Percentiles rank a stretch among this genome's conserved stretches.
Conservation (phyloP, 352 stramenopile genomes). For the Globisporangium okanoganense region DNA sequence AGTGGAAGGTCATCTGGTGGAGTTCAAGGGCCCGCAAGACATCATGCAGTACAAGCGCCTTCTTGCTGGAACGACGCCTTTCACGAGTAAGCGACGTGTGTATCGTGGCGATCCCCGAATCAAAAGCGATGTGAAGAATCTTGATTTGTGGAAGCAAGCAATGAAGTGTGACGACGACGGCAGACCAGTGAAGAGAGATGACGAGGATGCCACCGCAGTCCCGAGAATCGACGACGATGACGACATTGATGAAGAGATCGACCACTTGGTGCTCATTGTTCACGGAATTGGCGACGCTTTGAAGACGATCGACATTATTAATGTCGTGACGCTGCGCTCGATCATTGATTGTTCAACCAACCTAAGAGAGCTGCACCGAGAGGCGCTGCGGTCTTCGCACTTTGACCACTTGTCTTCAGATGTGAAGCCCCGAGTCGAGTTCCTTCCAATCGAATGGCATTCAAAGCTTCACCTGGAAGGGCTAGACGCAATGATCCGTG, state of each 20-base stretch:
- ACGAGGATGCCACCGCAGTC: constrained; percentile 5
- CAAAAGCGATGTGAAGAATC: constrained; percentile 38
- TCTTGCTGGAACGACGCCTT: constrained; percentile 69
- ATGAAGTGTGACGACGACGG: constrained; percentile 33
- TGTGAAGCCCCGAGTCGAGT: constrained; percentile 51
- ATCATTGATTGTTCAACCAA: constrained; percentile 82
- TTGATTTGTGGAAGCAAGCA: constrained; percentile 59
- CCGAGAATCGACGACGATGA: constrained; percentile 47
- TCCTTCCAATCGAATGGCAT: constrained; percentile 85
- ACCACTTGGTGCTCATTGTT: constrained; percentile 86
- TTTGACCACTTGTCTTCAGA: constrained; percentile 49
- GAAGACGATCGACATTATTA: constrained; percentile 84
- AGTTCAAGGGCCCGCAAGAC: constrained; percentile 73
- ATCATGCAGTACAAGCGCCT: constrained; percentile 83
- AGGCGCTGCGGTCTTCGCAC: constrained; percentile 61
- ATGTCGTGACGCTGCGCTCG: constrained; percentile 74
- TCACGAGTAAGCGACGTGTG: constrained; percentile 75
- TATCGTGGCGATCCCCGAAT: constrained; percentile 77
- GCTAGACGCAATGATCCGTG: constrained; percentile 61
- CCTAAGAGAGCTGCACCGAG: constrained; percentile 57
- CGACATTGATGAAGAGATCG: constrained; percentile 74
- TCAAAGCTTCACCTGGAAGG: constrained; percentile 82
- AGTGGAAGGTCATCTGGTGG: constrained; percentile 75
- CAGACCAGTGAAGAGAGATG: background rate
- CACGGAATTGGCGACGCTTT: constrained; percentile 88